Conservation (phyloP, 169 alveolate species). For the Eimeria acervulina region DNA sequence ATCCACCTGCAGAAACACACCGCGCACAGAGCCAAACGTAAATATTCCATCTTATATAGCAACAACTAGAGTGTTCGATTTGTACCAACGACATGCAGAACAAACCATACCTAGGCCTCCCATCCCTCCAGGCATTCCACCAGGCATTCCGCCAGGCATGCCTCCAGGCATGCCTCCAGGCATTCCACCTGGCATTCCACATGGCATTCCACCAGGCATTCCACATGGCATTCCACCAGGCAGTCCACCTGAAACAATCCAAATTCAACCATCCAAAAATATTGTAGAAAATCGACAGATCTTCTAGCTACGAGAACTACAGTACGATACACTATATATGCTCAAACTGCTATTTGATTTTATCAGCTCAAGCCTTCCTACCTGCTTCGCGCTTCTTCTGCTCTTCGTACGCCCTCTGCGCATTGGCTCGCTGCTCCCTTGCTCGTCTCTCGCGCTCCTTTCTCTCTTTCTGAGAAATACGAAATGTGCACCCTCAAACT, state of each 20-base stretch:
- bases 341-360: slow-evolving; percentile 37
- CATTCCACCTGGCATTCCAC: slow-evolving; percentile 88
- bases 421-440: slow-evolving; percentile 84
- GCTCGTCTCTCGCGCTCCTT: slow-evolving; percentile 85
- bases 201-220: slow-evolving; percentile 87
- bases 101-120: slow-evolving; percentile 48
- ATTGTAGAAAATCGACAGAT: neutral
- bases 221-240: slow-evolving; percentile 90
- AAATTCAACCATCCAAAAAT: neutral
- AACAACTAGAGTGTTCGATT: neutral
- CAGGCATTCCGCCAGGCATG: slow-evolving; percentile 85
- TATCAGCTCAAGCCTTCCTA: slow-evolving; percentile 77
- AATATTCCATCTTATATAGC: neutral
- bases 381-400: slow-evolving; percentile 84
- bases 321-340: neutral
- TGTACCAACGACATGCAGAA: slow-evolving; percentile 74
- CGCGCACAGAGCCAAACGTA: no score
- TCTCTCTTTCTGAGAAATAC: slow-evolving; percentile 85
- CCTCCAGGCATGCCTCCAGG: slow-evolving; percentile 86
- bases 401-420: slow-evolving; percentile 86
- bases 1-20: slow-evolving; percentile 60
- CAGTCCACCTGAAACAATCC: slow-evolving; percentile 71
- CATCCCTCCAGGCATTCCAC: slow-evolving; percentile 85
- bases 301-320: neutral
- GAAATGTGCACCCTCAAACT: neutral